Evolutionary conservation across 2,329 filamentous ascomycete genomes (phyloP), one percentile per base, ranked within the genome.

Genomic region (Penicillium rolfsii): DNA sequence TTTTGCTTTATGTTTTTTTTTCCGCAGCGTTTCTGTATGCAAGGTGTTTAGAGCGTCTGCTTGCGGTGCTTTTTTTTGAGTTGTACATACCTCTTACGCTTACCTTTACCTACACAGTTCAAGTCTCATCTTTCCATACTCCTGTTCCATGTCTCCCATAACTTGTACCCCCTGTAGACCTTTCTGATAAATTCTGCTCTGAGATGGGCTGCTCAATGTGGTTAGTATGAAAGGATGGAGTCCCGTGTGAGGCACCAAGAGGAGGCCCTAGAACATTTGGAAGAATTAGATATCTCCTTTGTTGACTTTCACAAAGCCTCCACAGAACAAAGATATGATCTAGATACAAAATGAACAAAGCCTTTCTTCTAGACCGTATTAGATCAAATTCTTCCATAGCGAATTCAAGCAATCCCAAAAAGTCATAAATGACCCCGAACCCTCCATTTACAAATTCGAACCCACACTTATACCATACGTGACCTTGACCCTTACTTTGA

Each of bases 21-120:
- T 36, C 22, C 41, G 46, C 57, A 65, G 63, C 64, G 64, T 62
- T 58, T 56, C 58, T 61, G 53, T 63, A 53, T 62, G 59, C 61
- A 67, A 63, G 60, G 61, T 65, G 61, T 70, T 64, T 60, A 61
- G 64, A 68, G 66, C 58, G 58, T 65, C 55, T 63, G 59, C 59
- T 58, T 54, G 60, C 30, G 48, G 59, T 61, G 49, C 35, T n/a
- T 43, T 59, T 64, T 46, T 64, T 46, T 57, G 52, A 58, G 24
- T 46, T 63, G 54, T 61, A 46, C 49, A 57, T 57, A 49, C 46
- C 46, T 49, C 46, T 49, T 49, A 49, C 26, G 46, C 46, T 33
- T 33, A 35, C 22, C n/a, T 22, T 22, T 30, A 57, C 12, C 4
- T 28, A 28, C 36, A 28, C 5, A 9, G 22, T 41, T 24, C 40